Conservation (phyloP, 805 yeast genomes). For the Soucietia sequanensis region DNA sequence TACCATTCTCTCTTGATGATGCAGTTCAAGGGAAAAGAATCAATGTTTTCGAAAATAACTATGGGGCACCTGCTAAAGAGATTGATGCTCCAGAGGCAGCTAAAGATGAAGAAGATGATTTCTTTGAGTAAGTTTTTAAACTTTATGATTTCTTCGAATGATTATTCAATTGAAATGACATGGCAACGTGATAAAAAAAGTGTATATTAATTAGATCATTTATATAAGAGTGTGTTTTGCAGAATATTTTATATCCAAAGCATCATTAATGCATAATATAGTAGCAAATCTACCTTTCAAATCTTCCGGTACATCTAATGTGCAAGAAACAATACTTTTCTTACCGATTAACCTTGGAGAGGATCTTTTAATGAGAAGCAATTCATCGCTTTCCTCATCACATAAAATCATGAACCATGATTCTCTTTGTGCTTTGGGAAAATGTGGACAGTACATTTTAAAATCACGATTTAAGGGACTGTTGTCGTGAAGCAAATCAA, state of each 20-base stretch:
- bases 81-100: conserved; percentile 45
- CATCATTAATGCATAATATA: conserved; percentile 62
- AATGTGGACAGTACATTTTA: conserved; percentile 71
- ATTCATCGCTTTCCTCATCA: conserved; percentile 49
- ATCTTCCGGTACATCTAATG: conserved; percentile 49
- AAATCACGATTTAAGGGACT: conserved; percentile 53
- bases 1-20: conserved; percentile 54
- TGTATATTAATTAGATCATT: too few species aligned
- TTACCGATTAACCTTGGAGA: conserved; percentile 50
- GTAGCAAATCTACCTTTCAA: conserved; percentile 45
- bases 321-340: conserved; percentile 41
- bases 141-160: too few species aligned
- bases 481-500: conserved; percentile 56
- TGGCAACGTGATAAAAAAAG: too few species aligned
- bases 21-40: conserved; percentile 40
- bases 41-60: conserved; percentile 16
- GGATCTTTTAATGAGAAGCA: conserved; percentile 71
- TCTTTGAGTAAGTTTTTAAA: conserved; percentile 46
- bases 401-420: conserved; percentile 81
- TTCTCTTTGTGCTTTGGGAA: conserved; percentile 89
- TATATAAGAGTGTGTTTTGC: conserved; percentile 1
- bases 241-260: conserved; percentile 53
- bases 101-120: conserved; percentile 41
- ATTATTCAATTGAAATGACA: too few species aligned
- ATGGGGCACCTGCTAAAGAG: conserved; percentile 22